phyloP scores from a whole-genome alignment of 768 basidiomycete genomes.

The Naganishia kalamii region DNA sequence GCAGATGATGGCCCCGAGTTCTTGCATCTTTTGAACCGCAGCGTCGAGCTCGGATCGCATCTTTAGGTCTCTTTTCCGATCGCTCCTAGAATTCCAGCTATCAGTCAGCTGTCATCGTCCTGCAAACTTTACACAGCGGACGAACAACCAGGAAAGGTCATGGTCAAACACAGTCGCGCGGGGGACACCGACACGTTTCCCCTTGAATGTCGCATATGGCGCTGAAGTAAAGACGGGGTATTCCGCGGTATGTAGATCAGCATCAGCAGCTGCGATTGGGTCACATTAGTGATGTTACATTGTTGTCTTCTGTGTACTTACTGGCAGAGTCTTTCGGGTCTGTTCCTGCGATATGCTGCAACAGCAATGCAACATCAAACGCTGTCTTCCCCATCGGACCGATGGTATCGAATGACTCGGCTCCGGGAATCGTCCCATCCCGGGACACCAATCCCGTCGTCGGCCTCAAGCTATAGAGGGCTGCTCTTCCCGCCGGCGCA shows the following conservation, averaged over 20 bases:
- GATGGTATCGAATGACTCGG: neutral
- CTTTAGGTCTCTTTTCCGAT: neutral
- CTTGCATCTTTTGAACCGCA: neutral
- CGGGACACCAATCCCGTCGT: neutral
- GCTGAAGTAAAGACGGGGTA: neutral
- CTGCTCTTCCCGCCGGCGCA: neutral
- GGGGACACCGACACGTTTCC: neutral
- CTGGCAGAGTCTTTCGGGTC: neutral
- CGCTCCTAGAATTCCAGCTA: neutral
- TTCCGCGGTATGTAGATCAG: neutral
- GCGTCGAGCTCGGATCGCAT: neutral
- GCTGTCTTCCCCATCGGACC: constrained; percentile 15
- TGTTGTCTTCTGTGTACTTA: neutral
- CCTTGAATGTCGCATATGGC: neutral
- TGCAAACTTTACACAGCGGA: neutral
- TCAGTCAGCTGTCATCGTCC: neutral
- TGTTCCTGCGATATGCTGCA: neutral
- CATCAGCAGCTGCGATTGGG: neutral
- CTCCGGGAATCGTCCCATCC: neutral
- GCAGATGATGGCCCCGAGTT: neutral
- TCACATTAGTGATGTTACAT: too few species aligned
- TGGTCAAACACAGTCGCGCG: neutral
- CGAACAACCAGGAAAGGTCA: neutral
- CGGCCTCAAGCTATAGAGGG: neutral
- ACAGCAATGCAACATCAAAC: constrained; percentile 5